Base-by-base conservation (phyloP, 768 basidiomycete genomes). In the Panus rudis region DNA sequence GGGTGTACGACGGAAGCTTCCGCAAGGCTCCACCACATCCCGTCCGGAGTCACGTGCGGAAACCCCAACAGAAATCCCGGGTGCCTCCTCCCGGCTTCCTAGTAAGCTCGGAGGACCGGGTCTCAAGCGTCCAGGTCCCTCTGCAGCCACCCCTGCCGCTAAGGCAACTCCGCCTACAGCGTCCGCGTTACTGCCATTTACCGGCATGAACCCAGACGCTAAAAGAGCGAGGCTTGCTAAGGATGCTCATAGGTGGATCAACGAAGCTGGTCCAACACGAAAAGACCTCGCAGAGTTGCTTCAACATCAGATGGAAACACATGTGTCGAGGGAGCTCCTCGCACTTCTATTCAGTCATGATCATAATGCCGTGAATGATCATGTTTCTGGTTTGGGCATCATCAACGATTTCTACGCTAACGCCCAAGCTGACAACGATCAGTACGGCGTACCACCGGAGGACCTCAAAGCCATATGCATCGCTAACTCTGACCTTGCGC, bases 361-460 rank as follows among this genome's bases (percentile, higher is more conserved):
- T 54, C 96, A 97, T 61, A 89, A 85, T 51, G 90, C 92, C 5
- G 84, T 97, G 50, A 93, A 91, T 53, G 96, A 98, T 59, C 82
- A 87, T 55, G 73, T 94, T 41, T 68, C 70, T n/a, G 94, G 87
- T 5, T 63, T 98, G 41, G 68, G 75, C 5, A 71, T 67, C 38
- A 70, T 98, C 17, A 74, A 79, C 41, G 89, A 93, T 2, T 84
- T 90, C 57, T 92, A 81, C 62, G 61, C 75, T 39, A 67, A 66
- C 38, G 73, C 78, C 14, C 68, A 75, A 21, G 67, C 69, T 17
- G 76, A 73, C 16, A 76, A 79, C 23, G 77, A 84, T 32, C 69
- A 66, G 40, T 72, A 65, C 42, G 75, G 68, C 2, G 45, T 70
- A 16, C 42, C 63, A 6, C 53, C 63, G 11, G 75, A 72, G 10